phyloP scores from a whole-genome alignment of 805 yeast genomes.

The Metschnikowia kunwiensis region DNA sequence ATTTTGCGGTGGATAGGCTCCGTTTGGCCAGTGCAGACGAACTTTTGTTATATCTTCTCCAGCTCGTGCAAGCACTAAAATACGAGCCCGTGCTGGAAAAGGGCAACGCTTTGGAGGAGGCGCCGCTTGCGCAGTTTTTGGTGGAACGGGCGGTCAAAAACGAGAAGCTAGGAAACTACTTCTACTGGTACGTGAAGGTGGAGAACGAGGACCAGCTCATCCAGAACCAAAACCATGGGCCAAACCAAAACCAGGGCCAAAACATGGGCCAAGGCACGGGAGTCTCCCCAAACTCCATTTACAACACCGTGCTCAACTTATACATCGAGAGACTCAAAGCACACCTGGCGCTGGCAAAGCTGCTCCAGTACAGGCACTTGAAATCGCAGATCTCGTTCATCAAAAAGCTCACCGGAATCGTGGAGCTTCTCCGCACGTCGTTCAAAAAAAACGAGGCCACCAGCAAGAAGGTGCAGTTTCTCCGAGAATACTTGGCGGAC shows the following conservation, averaged over 20 bases:
- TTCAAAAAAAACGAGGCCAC: conserved; percentile 68
- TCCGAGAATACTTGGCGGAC: conserved; percentile 57
- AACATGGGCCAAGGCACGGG: not conserved
- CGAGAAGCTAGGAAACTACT: conserved; percentile 68
- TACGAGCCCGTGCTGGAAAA: conserved; percentile 52
- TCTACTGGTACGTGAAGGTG: conserved; percentile 90
- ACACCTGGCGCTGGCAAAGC: conserved; percentile 26
- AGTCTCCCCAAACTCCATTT: conserved; percentile 21
- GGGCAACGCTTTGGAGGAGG: conserved; percentile 27
- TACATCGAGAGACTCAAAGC: conserved; percentile 38
- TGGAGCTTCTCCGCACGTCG: conserved; percentile 55
- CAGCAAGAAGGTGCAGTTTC: conserved; percentile 65
- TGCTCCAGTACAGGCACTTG: conserved; percentile 36
- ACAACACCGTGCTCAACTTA: conserved; percentile 35
- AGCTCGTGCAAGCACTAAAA: conserved; percentile 86
- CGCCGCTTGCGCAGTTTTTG: conserved; percentile 73
- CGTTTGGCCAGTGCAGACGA: conserved; percentile 77
- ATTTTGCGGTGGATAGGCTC: conserved; percentile 84
- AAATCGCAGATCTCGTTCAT: conserved; percentile 71
- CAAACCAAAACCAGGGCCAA: not conserved
- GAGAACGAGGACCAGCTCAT: conserved; percentile 66
- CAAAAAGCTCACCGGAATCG: conserved; percentile 58
- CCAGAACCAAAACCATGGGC: not conserved
- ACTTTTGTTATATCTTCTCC: conserved; percentile 75
- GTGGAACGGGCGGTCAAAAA: conserved; percentile 68